These are phyloP conservation scores for Podochytrium sp. DNA, from an alignment of 192 early-diverging fungal genomes.

Conservation along the genomic window DNA sequence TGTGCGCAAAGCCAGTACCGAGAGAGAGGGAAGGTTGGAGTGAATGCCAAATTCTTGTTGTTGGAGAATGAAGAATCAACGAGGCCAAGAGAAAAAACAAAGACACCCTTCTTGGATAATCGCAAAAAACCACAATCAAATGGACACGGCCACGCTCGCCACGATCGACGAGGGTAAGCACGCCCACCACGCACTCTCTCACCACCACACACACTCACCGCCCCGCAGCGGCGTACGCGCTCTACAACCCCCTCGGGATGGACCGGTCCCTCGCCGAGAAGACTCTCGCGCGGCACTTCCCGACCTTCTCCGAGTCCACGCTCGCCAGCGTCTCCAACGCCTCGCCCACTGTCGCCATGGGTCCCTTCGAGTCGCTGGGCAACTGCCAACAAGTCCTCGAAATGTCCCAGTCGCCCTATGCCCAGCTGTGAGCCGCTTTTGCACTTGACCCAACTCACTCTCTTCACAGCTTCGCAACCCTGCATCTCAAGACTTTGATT, in stretches of 20 bases:
- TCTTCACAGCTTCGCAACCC: conserved; percentile 50
- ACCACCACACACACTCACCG: not conserved
- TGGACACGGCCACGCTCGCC: conserved; percentile 21
- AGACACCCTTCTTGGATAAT: too few relatives aligned
- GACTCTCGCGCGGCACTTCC: conserved; percentile 76
- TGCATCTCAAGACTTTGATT: conserved; percentile 62
- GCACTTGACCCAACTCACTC: not conserved
- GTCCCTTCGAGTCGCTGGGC: conserved; percentile 61
- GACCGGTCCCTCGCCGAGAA: conserved; percentile 60
- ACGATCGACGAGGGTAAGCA: conserved; percentile 22
- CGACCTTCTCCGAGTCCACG: conserved; percentile 74
- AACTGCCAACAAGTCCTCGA: conserved; percentile 64
- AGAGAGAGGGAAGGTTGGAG: too few relatives aligned
- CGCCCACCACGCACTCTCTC: not conserved
- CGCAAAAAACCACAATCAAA: too few relatives aligned
- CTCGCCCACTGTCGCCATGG: conserved; percentile 45
- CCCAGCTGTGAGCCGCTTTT: conserved; percentile 50
- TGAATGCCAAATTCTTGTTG: too few relatives aligned
- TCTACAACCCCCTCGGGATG: conserved; percentile 20
- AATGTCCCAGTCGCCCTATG: conserved; percentile 66
- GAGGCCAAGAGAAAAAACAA: too few relatives aligned
- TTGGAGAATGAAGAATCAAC: too few relatives aligned
- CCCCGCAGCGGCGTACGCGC: conserved; percentile 14
- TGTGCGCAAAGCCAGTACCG: too few relatives aligned
- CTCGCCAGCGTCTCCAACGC: conserved; percentile 39